Base-by-base conservation (phyloP, 2,329 filamentous ascomycete species). In the Colletotrichum camelliae region DNA sequence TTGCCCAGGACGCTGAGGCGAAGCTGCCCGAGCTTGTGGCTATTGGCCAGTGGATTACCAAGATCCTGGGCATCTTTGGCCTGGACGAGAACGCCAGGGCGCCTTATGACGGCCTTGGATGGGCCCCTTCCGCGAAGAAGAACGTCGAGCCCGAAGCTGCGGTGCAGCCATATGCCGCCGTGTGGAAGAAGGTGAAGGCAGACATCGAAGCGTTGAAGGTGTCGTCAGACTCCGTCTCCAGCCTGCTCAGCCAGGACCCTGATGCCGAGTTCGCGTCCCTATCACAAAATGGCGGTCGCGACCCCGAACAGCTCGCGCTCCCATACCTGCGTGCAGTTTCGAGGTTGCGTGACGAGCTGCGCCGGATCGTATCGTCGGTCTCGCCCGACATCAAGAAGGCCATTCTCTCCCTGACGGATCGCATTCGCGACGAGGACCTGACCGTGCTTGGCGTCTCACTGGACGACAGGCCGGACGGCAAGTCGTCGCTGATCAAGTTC, bases 401-500 rank as follows among this genome's bases (percentile, higher is more conserved):
- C 5, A 92, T 97, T 48, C 91, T 98, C 2, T 85, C 88, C 0
- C 90, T 98, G 62, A 97, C 94, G 78, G 96, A 98, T 82, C 89
- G 91, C 21, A 91, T 98, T 58, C 94, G 96, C 68, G 95, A 98
- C 82, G 89, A 92, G 12, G 92, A 96, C 72, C 91, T 98, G 13
- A 96, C 94, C 80, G 93, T 96, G 74, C 87, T 97, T 0, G 95
- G 94, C 48, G 94, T 98, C 74, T 97, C 97, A 81, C 92, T 98
- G 1, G 96, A 98, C 81, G 96, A 98, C 81, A 91, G 95, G 66
- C 87, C 86, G n/a, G 90, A 90, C 62, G 87, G 87, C 70, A 89
- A 89, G 81, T 93, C 91, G 0, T 95, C 95, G 1, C 89, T 98
- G 37, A 93, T 98, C 77, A 92, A 92, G 80, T 92, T 92, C 75